Percentiles rank a stretch among this genome's conserved stretches.
Evolutionary conservation across 1,284 basidiomycete genomes (phyloP).

Genomic region (Tylopilus sp.): DNA sequence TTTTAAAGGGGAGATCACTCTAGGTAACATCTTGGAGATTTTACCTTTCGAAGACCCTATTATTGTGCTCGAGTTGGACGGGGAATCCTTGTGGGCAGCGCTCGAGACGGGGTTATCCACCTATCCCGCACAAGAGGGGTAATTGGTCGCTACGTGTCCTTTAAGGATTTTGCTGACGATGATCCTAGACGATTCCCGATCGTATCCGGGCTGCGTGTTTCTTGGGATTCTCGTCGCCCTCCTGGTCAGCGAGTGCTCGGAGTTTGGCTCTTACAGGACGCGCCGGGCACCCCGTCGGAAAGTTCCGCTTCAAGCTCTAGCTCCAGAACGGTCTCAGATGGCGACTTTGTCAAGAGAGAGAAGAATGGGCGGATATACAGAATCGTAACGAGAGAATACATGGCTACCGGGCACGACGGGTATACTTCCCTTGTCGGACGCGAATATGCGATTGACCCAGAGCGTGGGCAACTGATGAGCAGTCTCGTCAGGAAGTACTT

Average conservation of each 20-base stretch:
- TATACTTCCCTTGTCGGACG: conserved; percentile 78
- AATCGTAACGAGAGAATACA: conserved; percentile 82
- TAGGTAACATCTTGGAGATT: conserved; percentile 90
- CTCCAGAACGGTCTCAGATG: conserved; percentile 56
- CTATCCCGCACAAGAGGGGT: conserved; percentile 95
- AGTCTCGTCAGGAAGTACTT: conserved; percentile 88
- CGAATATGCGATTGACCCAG: conserved; percentile 84
- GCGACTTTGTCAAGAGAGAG: conserved; percentile 66
- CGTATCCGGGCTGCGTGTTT: conserved; percentile 86
- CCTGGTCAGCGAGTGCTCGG: conserved; percentile 80
- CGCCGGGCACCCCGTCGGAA: conserved; percentile 52
- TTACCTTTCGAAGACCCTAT: conserved; percentile 91
- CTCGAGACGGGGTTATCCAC: conserved; percentile 81
- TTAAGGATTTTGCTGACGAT: conserved; percentile 6
- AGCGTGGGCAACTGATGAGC: conserved; percentile 86
- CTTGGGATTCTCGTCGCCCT: conserved; percentile 85
- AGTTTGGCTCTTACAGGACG: conserved; percentile 72
- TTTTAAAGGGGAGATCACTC: conserved; percentile 72
- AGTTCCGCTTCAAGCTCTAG: conserved; percentile 49
- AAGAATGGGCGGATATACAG: conserved; percentile 73
- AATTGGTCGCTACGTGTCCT: conserved; percentile 25
- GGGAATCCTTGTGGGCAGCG: conserved; percentile 84
- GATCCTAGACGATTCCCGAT: conserved; percentile 86
- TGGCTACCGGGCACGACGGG: conserved; percentile 87
- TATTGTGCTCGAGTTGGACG: conserved; percentile 87